Base-by-base conservation (phyloP, 306 rosid species). In the Psophocarpus tetragonolobus region DNA sequence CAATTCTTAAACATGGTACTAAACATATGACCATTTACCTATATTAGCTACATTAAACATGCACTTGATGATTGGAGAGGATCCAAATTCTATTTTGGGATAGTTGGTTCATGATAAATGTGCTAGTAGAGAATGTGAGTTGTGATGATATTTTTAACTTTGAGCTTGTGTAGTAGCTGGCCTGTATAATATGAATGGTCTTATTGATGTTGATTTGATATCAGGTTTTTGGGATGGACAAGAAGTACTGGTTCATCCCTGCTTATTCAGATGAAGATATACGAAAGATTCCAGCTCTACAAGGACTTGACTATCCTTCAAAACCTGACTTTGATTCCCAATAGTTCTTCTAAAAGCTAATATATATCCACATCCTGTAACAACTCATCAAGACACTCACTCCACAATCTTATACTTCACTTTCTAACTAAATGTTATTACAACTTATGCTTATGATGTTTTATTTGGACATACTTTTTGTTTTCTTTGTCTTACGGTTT, bases 231-330 rank as follows among this genome's bases (percentile, higher is more conserved):
- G 99, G 99, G 36, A 78, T 84, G 73, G 96, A 93, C 86, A 91
- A 87, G 87, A 84, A 75, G 47, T 96, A 91, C 90, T 96, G 99
- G 99, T 83, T 91, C 75, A 82, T 96, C 83, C 99, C 99, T 12
- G 90, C 93, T 33, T 96, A 96, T 82, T 91, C 97, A 3, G 99
- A 93, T 42, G 99, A 96, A 84, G 99, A 96, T 82, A 45, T 88
- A 14, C 88, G 98, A 75, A 87, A 87, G 77, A 90, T 91, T 86
- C 98, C 99, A 3, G 99, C 89, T 3, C 96, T 96, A 36, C 98
- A 96, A 81, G 99, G 99, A 56, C 93, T 96, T 0, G 98, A 96
- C 17, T 96, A 92, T 78, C 99, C 99, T 23, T 93, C 98, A 33
- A 93, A 90, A 81, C 97, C 97, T 1, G 99, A 88, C 41, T 90